Base-by-base conservation (phyloP, 208 protist genomes). In the Crithidia fasciculata region DNA sequence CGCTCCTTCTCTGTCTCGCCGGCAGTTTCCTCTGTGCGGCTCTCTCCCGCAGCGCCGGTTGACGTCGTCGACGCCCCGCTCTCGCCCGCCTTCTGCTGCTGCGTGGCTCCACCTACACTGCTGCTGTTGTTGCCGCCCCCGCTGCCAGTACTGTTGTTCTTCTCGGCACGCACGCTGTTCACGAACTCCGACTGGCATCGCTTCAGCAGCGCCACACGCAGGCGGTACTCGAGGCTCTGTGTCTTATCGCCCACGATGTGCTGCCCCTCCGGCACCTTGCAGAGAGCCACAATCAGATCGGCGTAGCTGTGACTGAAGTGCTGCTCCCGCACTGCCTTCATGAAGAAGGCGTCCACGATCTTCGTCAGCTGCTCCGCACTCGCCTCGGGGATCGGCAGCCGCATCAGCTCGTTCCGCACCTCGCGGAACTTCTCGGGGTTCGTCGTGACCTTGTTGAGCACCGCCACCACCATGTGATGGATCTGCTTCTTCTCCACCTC, bases 361-460 rank as follows among this genome's bases (percentile, higher is more conserved):
- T 88, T 85, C 52, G 76, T 72, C 19, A 96, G 67, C 80, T 89
- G 81, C 58, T 86, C 79, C 47, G 83, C 79, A 74, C 83, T 92
- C 5, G 89, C 87, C 61, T 94, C 89, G 0, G 92, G 89, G 63
- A 95, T 90, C 36, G 92, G 92, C 63, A 96, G 80, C 9, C 89
- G 89, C 63, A 94, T 71, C 45, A 96, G 72, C 64, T 94, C 92
- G 76, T 95, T 93, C 72, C 89, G 90, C 16, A 96, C 85, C 76
- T 94, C 89, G 16, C 83, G 75, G 62, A 89, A 96, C 83, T 94
- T 94, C 18, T 64, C 78, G 8, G 85, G 63, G 60, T 96, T 89
- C 62, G 80, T 84, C 39, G 92, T 91, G 9, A 96, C 92, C 68
- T 92, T 89, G 79, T 96, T 96, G 36, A 96, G 89, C 49, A 95